A percentile compares a stretch with the other conserved stretches of the same genome.
phyloP scores from a whole-genome alignment of 225 moss, liverwort and hornwort genomes.

The Pseudoscleropodium purum region DNA sequence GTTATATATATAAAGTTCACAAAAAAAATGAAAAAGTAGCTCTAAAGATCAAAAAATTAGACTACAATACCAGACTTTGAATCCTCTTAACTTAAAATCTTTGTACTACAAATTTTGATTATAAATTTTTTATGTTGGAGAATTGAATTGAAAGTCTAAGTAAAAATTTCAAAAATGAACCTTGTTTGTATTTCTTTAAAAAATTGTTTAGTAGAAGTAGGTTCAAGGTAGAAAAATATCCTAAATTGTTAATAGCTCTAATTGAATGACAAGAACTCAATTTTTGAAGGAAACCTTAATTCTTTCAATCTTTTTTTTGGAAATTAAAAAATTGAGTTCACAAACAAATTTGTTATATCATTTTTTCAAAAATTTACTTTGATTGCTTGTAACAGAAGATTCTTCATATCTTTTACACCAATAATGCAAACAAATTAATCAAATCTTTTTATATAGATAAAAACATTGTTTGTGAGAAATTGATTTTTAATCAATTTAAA shows the following conservation, averaged over 20 bases:
- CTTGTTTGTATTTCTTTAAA: background rate
- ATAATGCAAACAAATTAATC: background rate
- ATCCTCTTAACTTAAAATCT: background rate
- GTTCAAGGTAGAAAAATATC: background rate
- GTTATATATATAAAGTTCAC: too few relatives aligned
- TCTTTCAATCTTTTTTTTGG: background rate
- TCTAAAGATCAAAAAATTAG: too few relatives aligned
- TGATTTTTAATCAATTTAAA: background rate
- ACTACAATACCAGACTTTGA: too few relatives aligned
- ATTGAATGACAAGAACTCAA: background rate
- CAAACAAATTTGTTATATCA: background rate
- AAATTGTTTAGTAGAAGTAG: background rate
- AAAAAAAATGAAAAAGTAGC: too few relatives aligned
- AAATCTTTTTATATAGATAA: background rate
- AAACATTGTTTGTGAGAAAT: background rate
- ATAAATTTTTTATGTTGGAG: background rate
- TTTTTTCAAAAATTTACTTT: too few relatives aligned
- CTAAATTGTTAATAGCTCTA: background rate
- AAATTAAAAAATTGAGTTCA: background rate
- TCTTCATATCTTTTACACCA: background rate
- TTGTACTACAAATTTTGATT: background rate
- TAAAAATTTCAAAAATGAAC: background rate
- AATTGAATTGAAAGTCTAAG: background rate
- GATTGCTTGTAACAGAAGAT: background rate
- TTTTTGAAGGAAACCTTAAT: background rate